Evolutionary conservation across 2,329 filamentous ascomycete species (phyloP), one percentile per base, ranked within the genome.

Genomic region (Neofusicoccum sp.): DNA sequence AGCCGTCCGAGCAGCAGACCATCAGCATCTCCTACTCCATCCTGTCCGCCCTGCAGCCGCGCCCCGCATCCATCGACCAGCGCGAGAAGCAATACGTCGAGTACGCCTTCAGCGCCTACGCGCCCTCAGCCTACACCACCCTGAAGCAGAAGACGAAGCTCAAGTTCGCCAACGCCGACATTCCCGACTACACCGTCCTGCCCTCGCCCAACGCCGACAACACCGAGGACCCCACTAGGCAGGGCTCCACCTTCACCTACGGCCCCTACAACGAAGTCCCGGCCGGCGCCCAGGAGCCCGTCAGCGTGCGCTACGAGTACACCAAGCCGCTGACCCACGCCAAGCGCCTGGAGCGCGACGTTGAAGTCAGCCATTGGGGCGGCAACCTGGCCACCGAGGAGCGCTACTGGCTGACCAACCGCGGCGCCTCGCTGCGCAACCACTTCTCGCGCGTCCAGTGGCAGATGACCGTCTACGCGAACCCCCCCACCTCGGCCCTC

Each of bases 281-380:
- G n/a, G 91, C 93, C 6, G 92, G 91, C 60, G 90, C 90, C 8
- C 74, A 82, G 50, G 85, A 91, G 71, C 87, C 89, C 16, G 87
- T 92, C 64, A 87, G 84, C 68, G 89, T 97, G 60, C 91, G 95
- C 66, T 98, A 96, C 78, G 93, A 99, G 77, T 97, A 95, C 80
- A 97, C 91, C 67, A 96, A 94, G 79, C 94, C 95, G 11, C 83
- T 99, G 63, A 89, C 88, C 47, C 91, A 95, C 73, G 86, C 92
- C 56, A 87, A 87, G 37, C 82, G 86, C 14, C 83, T 99, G 64
- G 92, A 98, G 79, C 89, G 95, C 65, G 93, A 98, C 72, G 81
- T 99, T 66, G 95, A 99, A 77, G 89, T 99, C 70, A 96, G 92
- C 74, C 95, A 98, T 78, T 99, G 95, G 95, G 95, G 95, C 68